phyloP scores from a whole-genome alignment of 2,329 filamentous ascomycete species.

The Pseudocercospora vitis region DNA sequence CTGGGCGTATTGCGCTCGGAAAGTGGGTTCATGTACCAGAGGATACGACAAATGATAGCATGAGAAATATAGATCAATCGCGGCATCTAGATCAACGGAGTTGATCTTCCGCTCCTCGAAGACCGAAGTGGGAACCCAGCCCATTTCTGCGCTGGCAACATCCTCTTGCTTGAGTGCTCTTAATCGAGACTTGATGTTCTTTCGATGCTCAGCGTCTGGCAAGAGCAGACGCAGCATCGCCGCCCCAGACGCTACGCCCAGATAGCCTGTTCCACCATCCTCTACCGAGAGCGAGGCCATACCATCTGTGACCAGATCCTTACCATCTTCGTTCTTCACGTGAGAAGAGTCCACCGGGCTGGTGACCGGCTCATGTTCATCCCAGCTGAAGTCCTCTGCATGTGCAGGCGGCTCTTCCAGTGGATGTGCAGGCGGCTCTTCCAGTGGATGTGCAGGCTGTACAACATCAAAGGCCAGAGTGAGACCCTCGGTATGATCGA shows the following conservation, averaged over 20 bases:
- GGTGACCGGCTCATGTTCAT: slow-evolving; percentile 25
- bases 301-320: slow-evolving; percentile 28
- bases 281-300: slow-evolving; percentile 40
- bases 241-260: slow-evolving; percentile 49
- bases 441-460: slow-evolving; percentile 19
- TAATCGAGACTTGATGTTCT: slow-evolving; percentile 3
- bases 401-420: slow-evolving; percentile 30
- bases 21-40: slow-evolving; percentile 50
- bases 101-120: slow-evolving; percentile 29
- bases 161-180: slow-evolving; percentile 6
- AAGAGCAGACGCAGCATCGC: slow-evolving; percentile 44
- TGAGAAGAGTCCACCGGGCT: slow-evolving; percentile 12
- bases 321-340: slow-evolving; percentile 15
- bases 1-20: slow-evolving; percentile 49
- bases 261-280: slow-evolving; percentile 45
- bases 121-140: slow-evolving; percentile 29
- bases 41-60: slow-evolving; percentile 51
- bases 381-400: slow-evolving; percentile 34
- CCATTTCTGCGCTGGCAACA: slow-evolving; percentile 11
- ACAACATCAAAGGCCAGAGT: background rate
- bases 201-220: slow-evolving; percentile 23
- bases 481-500: background rate
- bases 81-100: slow-evolving; percentile 33
- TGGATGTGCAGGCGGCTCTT: slow-evolving; percentile 28
- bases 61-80: slow-evolving; percentile 47